A percentile compares a stretch with the other conserved stretches of the same genome.
Conservation (phyloP, 23 red algal species). For the Gracilariopsis chorda region DNA sequence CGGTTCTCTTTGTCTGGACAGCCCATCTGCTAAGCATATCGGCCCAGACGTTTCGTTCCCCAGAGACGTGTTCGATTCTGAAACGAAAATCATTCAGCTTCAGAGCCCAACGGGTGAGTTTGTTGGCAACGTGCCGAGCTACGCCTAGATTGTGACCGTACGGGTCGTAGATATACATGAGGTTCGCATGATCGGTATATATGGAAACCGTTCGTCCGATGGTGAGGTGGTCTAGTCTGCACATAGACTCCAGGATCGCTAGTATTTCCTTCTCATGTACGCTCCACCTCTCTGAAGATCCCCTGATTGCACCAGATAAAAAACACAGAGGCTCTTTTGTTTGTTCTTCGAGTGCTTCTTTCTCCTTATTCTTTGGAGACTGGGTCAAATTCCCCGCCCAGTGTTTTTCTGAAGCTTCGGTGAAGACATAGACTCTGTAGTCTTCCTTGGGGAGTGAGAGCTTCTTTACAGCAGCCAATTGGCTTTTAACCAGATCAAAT, state of each 20-base stretch:
- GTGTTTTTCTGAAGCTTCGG: neutral
- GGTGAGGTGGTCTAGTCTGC: neutral
- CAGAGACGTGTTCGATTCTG: neutral
- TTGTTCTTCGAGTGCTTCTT: neutral
- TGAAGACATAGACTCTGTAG: too few species aligned
- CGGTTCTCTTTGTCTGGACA: neutral
- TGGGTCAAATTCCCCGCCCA: neutral
- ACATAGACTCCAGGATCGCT: neutral
- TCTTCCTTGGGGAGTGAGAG: neutral
- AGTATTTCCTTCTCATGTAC: neutral
- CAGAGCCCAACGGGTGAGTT: neutral
- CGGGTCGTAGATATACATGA: neutral
- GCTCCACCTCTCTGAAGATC: neutral
- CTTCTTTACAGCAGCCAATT: neutral
- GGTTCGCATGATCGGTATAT: neutral
- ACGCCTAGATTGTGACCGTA: neutral
- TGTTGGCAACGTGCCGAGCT: neutral
- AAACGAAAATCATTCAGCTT: neutral
- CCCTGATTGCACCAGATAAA: neutral
- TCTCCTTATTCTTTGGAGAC: neutral
- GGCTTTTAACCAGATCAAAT: neutral
- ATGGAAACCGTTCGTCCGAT: neutral
- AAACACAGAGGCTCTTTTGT: neutral
- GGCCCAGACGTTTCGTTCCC: neutral
- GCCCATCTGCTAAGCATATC: neutral